Percentiles rank a stretch among this genome's conserved stretches.
Conservation (phyloP, 75 land plant genomes). For the Isoetes taiwanensis region DNA sequence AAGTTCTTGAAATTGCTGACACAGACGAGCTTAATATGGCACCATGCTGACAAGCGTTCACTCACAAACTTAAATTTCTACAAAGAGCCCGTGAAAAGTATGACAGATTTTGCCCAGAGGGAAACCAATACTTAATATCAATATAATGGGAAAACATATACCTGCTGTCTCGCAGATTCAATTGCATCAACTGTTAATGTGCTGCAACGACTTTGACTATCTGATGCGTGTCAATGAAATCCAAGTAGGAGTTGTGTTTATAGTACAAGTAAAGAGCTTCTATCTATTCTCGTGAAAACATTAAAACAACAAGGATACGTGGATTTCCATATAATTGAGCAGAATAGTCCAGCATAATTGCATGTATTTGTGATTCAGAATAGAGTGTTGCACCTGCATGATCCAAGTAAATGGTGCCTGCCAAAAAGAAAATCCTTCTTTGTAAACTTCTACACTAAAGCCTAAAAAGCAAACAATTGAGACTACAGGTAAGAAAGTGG, state of each 20-base stretch:
- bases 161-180: slow-evolving; percentile 56
- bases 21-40: too few relatives aligned
- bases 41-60: too few relatives aligned
- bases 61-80: too few relatives aligned
- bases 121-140: too few relatives aligned
- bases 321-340: slow-evolving; percentile 72
- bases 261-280: slow-evolving; percentile 3
- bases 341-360: slow-evolving; percentile 40
- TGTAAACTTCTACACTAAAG: background rate
- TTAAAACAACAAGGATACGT: slow-evolving; percentile 51
- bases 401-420: slow-evolving; percentile 68
- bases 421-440: background rate
- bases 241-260: background rate
- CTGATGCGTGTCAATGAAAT: slow-evolving; percentile 15
- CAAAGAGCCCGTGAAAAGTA: too few relatives aligned
- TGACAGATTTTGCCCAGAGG: too few relatives aligned
- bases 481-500: too few relatives aligned
- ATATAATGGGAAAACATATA: slow-evolving; percentile 3
- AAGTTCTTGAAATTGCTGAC: too few relatives aligned
- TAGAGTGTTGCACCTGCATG: slow-evolving; percentile 91
- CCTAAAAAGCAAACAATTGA: too few relatives aligned
- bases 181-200: slow-evolving; percentile 40
- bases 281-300: background rate
- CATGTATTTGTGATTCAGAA: slow-evolving; percentile 67
- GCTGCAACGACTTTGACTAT: slow-evolving; percentile 83